Evolutionary conservation across 192 early-diverging fungal genomes (phyloP).

Genomic region (Phycomyces nitens): DNA sequence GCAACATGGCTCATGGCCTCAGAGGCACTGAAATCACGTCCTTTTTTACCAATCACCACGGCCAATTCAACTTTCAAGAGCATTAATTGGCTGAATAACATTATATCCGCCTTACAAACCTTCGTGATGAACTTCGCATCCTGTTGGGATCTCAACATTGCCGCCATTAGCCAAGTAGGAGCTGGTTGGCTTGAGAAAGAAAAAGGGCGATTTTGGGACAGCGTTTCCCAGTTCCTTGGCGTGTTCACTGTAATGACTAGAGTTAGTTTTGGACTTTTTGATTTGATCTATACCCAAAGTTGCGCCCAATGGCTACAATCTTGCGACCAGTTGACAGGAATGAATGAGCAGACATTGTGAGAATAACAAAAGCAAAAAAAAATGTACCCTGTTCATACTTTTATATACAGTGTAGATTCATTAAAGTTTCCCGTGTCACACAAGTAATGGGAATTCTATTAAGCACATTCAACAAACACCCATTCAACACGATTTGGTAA

Average conservation of each 20-base stretch:
- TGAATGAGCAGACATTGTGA: slow-evolving; percentile 42
- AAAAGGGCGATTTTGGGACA: slow-evolving; percentile 84
- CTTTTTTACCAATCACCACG: slow-evolving; percentile 81
- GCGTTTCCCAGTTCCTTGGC: slow-evolving; percentile 91
- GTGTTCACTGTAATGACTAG: slow-evolving; percentile 60
- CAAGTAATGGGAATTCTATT: too few relatives aligned
- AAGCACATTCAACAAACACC: too few relatives aligned
- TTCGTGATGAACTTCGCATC: slow-evolving; percentile 83
- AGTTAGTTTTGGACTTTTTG: neutral
- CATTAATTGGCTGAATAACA: too few relatives aligned
- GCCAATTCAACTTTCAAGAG: slow-evolving; percentile 84
- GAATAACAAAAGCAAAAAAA: neutral
- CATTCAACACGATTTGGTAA: too few relatives aligned
- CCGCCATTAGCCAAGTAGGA: slow-evolving; percentile 68
- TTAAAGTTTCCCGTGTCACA: neutral
- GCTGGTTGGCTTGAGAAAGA: slow-evolving; percentile 92
- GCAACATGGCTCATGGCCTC: slow-evolving; percentile 65
- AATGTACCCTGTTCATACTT: neutral
- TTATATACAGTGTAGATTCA: neutral
- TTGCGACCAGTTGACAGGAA: slow-evolving; percentile 68
- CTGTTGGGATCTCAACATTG: slow-evolving; percentile 76
- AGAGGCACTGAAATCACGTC: slow-evolving; percentile 63
- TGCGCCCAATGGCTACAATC: slow-evolving; percentile 92
- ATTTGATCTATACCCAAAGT: slow-evolving; percentile 62
- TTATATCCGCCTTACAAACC: too few relatives aligned